phyloP scores from a whole-genome alignment of 2,329 filamentous ascomycete species.

The Pseudogymnoascus sp. region DNA sequence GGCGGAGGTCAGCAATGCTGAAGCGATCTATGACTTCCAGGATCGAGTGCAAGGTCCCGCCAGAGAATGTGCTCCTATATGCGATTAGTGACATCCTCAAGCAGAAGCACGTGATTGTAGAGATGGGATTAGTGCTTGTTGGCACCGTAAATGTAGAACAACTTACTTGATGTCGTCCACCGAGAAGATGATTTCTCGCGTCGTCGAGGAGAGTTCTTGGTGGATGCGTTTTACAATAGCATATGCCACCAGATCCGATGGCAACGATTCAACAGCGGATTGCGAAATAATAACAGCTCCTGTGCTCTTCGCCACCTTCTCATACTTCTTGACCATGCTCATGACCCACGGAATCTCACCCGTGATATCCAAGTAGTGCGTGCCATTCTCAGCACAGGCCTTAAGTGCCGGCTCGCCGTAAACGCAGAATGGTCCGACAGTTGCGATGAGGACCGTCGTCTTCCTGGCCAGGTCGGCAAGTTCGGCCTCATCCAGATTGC shows the following conservation, averaged over 20 bases:
- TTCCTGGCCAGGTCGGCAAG: constrained; percentile 45
- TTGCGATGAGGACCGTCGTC: constrained; percentile 46
- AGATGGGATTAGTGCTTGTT: background rate
- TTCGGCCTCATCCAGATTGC: constrained; percentile 38
- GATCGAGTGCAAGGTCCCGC: constrained; percentile 60
- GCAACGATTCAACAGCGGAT: constrained; percentile 52
- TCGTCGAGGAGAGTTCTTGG: constrained; percentile 40
- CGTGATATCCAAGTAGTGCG: constrained; percentile 56
- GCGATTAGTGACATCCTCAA: constrained; percentile 12
- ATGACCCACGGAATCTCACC: constrained; percentile 50
- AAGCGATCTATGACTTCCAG: constrained; percentile 50
- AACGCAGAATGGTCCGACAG: constrained; percentile 49
- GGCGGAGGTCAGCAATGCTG: constrained; percentile 38
- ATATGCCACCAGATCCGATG: constrained; percentile 51
- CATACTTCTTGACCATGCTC: constrained; percentile 54
- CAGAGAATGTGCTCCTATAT: constrained; percentile 45
- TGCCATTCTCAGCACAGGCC: constrained; percentile 53
- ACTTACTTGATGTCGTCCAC: constrained; percentile 36
- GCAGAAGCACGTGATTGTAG: background rate
- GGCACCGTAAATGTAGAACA: background rate
- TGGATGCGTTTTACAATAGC: constrained; percentile 41
- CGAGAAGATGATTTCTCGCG: constrained; percentile 46
- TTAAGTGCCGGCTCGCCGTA: constrained; percentile 52
- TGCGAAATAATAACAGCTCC: constrained; percentile 55
- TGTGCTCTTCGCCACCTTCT: constrained; percentile 40